Base-by-base conservation (phyloP, 2,329 filamentous ascomycete genomes). In the Rhynchosporium agropyri region DNA sequence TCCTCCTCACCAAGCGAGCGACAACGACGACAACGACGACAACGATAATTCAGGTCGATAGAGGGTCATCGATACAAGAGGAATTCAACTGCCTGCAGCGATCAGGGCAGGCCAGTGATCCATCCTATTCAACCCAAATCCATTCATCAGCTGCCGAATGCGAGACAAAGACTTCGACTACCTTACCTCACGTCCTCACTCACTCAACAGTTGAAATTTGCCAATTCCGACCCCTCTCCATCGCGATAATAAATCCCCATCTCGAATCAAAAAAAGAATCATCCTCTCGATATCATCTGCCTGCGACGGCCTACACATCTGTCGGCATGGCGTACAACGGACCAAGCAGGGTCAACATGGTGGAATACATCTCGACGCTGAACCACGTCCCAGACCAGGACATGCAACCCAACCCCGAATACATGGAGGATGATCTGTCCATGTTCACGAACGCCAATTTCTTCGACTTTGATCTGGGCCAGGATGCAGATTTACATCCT, bases 381-480 rank as follows among this genome's bases (percentile, higher is more conserved):
- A 97, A 97, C 80, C 85, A 83, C 51, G 80, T 89, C 61, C 83
- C 83, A 2, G 80, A 87, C 65, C 80, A 89, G 65, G 85, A 87
- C 70, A 84, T 88, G 65, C 66, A 70, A 42, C 83, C 81, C 58
- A 74, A 83, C 33, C 79, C 82, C 63, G 78, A 81, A 63, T 77
- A 81, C 58, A 83, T 88, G 76, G 88, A 91, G 70, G 86, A 89
- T 64, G 88, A 92, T 67, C 80, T 94, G 57, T 87, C 88, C 58
- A 83, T 92, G 72, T 95, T 93, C 78, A 91, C 90, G 63, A 93
- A 94, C 77, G 87, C 89, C 51, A 86, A 91, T 69, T 94, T 94
- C 76, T 90, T 89, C 75, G 89, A 93, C 72, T 91, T 89, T 74
- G 90, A 93, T 74, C 80, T 84, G 45, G 83, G 84, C n/a, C 81